phyloP scores from a whole-genome alignment of 331 rosid species.

The Malus hybrid region DNA sequence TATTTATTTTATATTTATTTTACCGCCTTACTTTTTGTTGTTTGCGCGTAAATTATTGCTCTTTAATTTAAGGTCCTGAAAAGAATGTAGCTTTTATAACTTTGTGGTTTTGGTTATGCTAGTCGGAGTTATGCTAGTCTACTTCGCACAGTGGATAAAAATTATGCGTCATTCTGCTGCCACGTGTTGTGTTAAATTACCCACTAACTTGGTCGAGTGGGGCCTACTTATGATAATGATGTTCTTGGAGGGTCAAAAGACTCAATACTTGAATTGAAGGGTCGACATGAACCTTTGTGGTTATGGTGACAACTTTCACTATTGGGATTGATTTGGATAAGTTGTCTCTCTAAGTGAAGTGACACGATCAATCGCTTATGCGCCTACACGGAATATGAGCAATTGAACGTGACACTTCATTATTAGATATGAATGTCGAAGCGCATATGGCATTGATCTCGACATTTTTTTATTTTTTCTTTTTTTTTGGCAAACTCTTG shows the following conservation, averaged over 20 bases:
- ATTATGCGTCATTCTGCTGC: background rate
- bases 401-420: no score
- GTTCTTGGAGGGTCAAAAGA: background rate
- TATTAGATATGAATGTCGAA: no score
- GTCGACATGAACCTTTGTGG: background rate
- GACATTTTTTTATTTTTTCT: background rate
- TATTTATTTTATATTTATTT: background rate
- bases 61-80: background rate
- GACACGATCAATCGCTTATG: no score
- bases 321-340: background rate
- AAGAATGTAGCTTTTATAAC: background rate
- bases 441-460: no score
- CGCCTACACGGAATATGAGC: no score
- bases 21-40: background rate
- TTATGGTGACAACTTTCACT: background rate
- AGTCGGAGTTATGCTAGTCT: background rate
- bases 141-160: background rate
- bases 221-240: background rate
- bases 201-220: background rate
- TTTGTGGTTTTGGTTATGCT: background rate
- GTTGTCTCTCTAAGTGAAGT: background rate
- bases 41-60: background rate
- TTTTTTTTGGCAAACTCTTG: background rate
- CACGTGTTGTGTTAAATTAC: background rate
- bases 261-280: background rate